Percentiles rank a stretch among this genome's conserved stretches.
phyloP scores from a whole-genome alignment of 148 eudicot species.

The Rhododendron molle region DNA sequence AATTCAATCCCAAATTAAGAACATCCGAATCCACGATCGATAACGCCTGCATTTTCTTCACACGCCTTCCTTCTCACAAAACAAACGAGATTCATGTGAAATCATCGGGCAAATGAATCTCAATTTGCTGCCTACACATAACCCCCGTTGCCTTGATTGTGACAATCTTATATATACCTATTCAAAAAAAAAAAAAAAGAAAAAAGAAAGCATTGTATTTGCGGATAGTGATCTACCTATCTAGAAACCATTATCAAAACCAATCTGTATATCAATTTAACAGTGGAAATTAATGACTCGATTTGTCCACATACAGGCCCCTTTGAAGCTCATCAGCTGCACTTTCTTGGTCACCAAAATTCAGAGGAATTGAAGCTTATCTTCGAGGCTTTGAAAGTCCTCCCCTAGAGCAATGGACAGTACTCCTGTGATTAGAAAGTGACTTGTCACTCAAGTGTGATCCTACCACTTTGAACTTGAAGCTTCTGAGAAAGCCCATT shows the following conservation, averaged over 20 bases:
- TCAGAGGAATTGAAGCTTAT: neutral
- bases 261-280: neutral
- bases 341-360: conserved; percentile 4
- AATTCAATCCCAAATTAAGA: neutral
- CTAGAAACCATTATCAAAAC: neutral
- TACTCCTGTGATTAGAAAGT: neutral
- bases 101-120: neutral
- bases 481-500: neutral
- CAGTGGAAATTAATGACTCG: neutral
- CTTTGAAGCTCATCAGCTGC: neutral
- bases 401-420: neutral
- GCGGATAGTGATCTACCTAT: neutral
- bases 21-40: too few relatives aligned
- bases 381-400: conserved; percentile 6
- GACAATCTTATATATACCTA: neutral
- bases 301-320: conserved; percentile 7
- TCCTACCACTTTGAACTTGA: neutral
- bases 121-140: neutral
- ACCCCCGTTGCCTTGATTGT: neutral
- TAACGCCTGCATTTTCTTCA: too few relatives aligned
- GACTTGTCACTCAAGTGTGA: neutral
- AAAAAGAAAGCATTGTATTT: neutral
- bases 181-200: neutral
- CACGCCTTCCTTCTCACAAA: neutral
- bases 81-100: conserved; percentile 12